A percentile compares a stretch with the other conserved stretches of the same genome.
phyloP scores from a whole-genome alignment of 176 grass and related monocot species.

The Oryza meridionalis region DNA sequence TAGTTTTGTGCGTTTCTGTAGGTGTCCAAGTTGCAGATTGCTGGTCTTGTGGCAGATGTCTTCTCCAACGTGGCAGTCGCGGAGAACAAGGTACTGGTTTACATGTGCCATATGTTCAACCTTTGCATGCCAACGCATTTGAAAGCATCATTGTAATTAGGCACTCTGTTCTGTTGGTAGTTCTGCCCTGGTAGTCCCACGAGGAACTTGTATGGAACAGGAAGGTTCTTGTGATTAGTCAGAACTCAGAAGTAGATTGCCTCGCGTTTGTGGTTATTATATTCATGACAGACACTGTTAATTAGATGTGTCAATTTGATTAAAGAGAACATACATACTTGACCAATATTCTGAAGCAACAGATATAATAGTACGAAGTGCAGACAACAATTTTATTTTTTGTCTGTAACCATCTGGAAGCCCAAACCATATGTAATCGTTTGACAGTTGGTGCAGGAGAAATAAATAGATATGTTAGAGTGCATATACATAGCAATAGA shows the following conservation, averaged over 20 bases:
- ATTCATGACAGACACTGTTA: background rate
- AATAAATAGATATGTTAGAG: background rate
- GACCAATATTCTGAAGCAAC: background rate
- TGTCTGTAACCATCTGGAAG: background rate
- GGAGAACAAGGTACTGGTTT: slow-evolving; percentile 83
- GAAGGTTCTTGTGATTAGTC: slow-evolving; percentile 2
- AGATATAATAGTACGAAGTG: background rate
- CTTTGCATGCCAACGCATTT: background rate
- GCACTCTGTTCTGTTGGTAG: background rate
- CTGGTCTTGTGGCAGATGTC: slow-evolving; percentile 79
- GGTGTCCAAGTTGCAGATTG: slow-evolving; percentile 87
- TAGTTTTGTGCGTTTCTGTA: slow-evolving; percentile 34
- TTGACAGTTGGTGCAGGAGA: background rate
- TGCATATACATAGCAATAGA: background rate
- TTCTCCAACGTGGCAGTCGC: slow-evolving; percentile 72
- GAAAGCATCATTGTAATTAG: background rate
- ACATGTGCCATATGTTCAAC: background rate
- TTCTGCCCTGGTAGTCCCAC: background rate
- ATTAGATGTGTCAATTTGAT: background rate
- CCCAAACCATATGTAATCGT: background rate
- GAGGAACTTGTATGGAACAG: background rate
- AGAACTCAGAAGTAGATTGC: background rate
- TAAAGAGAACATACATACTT: background rate
- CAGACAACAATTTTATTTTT: background rate
- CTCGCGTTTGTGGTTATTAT: background rate